phyloP scores from a whole-genome alignment of 192 early-diverging fungal genomes.

The Phycomyces blakesleeanus region DNA sequence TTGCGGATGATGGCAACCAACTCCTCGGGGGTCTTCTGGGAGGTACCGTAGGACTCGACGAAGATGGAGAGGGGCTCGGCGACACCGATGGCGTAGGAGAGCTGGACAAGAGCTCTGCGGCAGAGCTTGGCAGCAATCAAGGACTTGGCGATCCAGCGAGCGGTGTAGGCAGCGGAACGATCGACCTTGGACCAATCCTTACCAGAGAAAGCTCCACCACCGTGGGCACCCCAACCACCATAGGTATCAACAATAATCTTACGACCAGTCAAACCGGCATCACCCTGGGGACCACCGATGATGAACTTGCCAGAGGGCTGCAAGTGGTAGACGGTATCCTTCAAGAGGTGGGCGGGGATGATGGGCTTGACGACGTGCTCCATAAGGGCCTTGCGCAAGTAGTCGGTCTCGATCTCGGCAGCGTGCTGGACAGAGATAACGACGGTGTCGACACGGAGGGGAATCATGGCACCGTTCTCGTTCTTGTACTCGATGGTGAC shows the following conservation, averaged over 20 bases:
- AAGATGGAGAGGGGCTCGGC: conserved; percentile 95
- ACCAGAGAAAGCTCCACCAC: conserved; percentile 99
- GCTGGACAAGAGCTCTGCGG: conserved; percentile 89
- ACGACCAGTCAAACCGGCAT: conserved; percentile 95
- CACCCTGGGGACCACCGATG: conserved; percentile 99
- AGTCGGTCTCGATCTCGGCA: conserved; percentile 80
- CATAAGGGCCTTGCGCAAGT: conserved; percentile 80
- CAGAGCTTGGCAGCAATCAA: conserved; percentile 89
- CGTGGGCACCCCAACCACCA: conserved; percentile 39
- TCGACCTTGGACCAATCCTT: conserved; percentile 99
- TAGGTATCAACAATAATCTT: conserved; percentile 42
- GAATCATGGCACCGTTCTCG: conserved; percentile 90
- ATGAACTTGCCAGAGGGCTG: conserved; percentile 99
- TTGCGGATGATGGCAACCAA: conserved; percentile 91
- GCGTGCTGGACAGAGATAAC: conserved; percentile 98
- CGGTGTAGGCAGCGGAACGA: conserved; percentile 94
- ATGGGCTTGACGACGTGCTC: conserved; percentile 92
- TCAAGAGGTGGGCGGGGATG: conserved; percentile 87
- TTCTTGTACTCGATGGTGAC: conserved; percentile 99
- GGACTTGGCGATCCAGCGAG: conserved; percentile 98
- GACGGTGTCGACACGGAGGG: conserved; percentile 93
- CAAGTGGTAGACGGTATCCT: conserved; percentile 92
- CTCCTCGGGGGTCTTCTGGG: conserved; percentile 84
- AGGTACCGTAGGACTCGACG: conserved; percentile 96
- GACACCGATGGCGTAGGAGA: conserved; percentile 98